Base-by-base conservation (phyloP, 2,329 filamentous ascomycete genomes). In the Pochonia chlamydosporia region DNA sequence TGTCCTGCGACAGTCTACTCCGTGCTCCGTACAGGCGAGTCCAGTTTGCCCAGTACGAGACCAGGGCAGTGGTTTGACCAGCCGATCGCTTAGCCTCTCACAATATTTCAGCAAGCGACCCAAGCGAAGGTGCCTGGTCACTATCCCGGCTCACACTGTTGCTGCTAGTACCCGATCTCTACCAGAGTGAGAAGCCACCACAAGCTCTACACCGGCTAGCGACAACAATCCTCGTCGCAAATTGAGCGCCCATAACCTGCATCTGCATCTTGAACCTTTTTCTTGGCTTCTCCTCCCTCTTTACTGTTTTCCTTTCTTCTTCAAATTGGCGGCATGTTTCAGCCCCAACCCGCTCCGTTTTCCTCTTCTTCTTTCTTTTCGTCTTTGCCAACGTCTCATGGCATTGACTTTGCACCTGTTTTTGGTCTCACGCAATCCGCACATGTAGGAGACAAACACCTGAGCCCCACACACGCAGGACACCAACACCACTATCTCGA, bases 341-440 rank as follows among this genome's bases (percentile, higher is more conserved):
- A 77, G 63, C 71, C 76, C 58, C 72, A 77, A 55, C 67, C 73
- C 46, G 73, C 72, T 46, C 69, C 75, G 47, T 76, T 71, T 53
- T 62, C 67, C 54, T 63, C 68, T 56, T 71, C 69, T 55, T 71
- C 69, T 57, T 67, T 63, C 56, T 67, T 66, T 54, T 52, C 53
- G 23, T 37, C 55, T 14, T 46, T 52, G 40, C 40, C 47, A 42
- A 43, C 46, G 49, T 56, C 65, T 33, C 72, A 72, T 66, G 70
- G 67, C 56, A 58, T 73, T 56, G 63, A 48, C 47, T 43, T 56
- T 20, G 46, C 49, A 14, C 49, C 53, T 39, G 44, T 49, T 49
- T 49, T 58, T 47, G 52, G 50, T 36, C 52, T 58, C 23, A 50
- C 52, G 40, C 52, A 46, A 43, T 26, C 42, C 25, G 42, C 46